These are phyloP conservation scores for Hypericum perforatum DNA, from an alignment of 345 rosid genomes.

Conservation along the genomic window DNA sequence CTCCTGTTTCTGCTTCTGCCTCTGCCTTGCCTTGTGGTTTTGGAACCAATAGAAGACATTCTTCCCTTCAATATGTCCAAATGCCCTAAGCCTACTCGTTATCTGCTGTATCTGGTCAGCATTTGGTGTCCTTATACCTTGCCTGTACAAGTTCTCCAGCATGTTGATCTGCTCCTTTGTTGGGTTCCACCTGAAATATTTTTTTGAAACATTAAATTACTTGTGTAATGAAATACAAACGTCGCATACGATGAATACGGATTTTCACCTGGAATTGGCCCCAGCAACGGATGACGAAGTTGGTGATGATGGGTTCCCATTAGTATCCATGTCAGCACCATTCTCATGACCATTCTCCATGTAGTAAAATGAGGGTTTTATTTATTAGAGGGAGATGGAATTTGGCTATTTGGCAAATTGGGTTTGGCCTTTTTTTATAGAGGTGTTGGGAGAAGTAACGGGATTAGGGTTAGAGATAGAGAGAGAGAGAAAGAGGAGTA, in stretches of 20 bases:
- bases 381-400: background rate
- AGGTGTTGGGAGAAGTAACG: background rate
- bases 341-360: too few species aligned
- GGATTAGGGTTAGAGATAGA: background rate
- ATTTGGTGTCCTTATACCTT: slow-evolving; percentile 79
- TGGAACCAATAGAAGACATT: slow-evolving; percentile 98
- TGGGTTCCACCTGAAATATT: slow-evolving; percentile 81
- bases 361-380: too few species aligned
- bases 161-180: slow-evolving; percentile 74
- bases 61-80: slow-evolving; percentile 94
- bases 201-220: too few species aligned
- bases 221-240: too few species aligned
- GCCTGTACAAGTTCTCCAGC: slow-evolving; percentile 57
- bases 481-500: slow-evolving; percentile 7
- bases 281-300: too few species aligned
- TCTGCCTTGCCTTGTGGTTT: slow-evolving; percentile 90
- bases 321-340: too few species aligned
- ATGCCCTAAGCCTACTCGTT: slow-evolving; percentile 51
- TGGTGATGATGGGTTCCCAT: too few species aligned
- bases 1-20: slow-evolving; percentile 84
- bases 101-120: slow-evolving; percentile 93
- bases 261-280: too few species aligned
- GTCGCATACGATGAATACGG: too few species aligned
- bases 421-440: too few species aligned
- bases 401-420: too few species aligned